Evolutionary conservation across 225 moss, liverwort and hornwort species (phyloP).

Genomic region (Straminergon stramineum): DNA sequence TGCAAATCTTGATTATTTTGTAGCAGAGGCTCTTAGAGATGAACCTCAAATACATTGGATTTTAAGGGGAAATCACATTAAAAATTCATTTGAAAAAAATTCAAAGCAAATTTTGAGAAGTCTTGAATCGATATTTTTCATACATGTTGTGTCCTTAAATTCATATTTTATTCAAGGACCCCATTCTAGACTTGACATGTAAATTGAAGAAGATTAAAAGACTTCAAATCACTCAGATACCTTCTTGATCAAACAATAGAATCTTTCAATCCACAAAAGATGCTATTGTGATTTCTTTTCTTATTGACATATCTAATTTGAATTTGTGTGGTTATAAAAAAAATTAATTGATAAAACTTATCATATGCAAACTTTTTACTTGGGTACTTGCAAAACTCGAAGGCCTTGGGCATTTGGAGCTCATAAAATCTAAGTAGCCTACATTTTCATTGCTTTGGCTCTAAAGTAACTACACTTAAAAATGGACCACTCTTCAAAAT

Average conservation of each 20-base stretch:
- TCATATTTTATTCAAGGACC: not conserved
- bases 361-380: not conserved
- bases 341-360: not conserved
- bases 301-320: not conserved
- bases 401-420: too few relatives aligned
- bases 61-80: not conserved
- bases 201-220: not conserved
- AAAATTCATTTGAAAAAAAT: not conserved
- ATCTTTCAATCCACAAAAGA: not conserved
- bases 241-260: not conserved
- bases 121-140: not conserved
- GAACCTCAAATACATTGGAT: not conserved
- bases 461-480: too few relatives aligned
- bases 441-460: too few relatives aligned
- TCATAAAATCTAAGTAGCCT: too few relatives aligned
- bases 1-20: not conserved
- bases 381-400: not conserved
- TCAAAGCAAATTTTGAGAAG: not conserved
- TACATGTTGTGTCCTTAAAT: too few relatives aligned
- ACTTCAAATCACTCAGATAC: not conserved
- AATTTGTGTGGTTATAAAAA: accelerated
- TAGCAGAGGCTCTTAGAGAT: not conserved
- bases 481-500: too few relatives aligned
- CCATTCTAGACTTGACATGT: not conserved
- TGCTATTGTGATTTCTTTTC: not conserved